A percentile compares a stretch with the other conserved stretches of the same genome.
Evolutionary conservation across 371 early-diverging fungal genomes (phyloP).

Genomic region (Mucor saturninus): DNA sequence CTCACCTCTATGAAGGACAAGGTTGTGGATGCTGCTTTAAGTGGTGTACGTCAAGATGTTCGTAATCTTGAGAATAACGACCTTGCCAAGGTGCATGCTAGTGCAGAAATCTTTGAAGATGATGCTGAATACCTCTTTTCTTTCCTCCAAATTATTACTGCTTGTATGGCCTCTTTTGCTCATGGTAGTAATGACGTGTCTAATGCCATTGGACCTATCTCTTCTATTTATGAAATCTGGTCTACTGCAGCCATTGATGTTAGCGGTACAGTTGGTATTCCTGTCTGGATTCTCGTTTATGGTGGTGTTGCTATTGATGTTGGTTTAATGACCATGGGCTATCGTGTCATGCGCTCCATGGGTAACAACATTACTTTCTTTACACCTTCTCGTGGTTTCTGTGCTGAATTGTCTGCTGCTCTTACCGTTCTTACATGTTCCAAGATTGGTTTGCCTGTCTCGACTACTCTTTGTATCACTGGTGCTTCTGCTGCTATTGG

Average conservation of each 20-base stretch:
- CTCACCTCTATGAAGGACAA: constrained; percentile 6
- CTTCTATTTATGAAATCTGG: constrained; percentile 74
- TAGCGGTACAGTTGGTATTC: constrained; percentile 62
- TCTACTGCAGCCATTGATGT: constrained; percentile 55
- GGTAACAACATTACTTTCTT: constrained; percentile 88
- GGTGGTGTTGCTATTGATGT: constrained; percentile 83
- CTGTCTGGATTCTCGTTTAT: constrained; percentile 80
- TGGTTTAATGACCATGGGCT: constrained; percentile 76
- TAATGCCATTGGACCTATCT: constrained; percentile 85
- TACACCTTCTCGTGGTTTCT: constrained; percentile 87
- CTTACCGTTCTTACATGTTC: constrained; percentile 88
- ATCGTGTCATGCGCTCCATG: constrained; percentile 74
- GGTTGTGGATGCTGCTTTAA: constrained; percentile 17
- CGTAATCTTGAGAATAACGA: constrained; percentile 53
- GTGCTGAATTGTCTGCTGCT: constrained; percentile 83
- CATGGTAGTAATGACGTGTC: constrained; percentile 93
- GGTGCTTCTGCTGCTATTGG: constrained; percentile 88
- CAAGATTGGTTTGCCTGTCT: constrained; percentile 81
- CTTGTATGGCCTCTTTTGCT: constrained; percentile 86
- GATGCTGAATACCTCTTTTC: constrained; percentile 86
- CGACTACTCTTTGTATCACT: constrained; percentile 89
- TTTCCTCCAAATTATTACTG: constrained; percentile 84
- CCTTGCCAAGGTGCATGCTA: constrained; percentile 61
- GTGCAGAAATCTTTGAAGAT: constrained; percentile 73
- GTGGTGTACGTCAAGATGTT: constrained; percentile 68